phyloP scores from a whole-genome alignment of 1,139 yeast genomes.

The Taphrina wiesneri region DNA sequence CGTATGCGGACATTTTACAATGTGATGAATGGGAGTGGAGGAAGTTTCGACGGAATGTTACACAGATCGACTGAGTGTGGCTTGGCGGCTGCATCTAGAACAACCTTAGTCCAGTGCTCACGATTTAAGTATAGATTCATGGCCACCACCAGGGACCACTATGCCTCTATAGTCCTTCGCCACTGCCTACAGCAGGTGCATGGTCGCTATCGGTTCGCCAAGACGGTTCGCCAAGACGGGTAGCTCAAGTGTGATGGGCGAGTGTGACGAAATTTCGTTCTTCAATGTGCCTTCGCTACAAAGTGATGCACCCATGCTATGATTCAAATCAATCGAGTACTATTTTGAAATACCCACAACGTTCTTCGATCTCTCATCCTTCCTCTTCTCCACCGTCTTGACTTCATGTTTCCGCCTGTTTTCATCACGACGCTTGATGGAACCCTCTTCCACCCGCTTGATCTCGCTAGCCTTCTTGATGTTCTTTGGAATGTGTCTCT shows the following conservation, averaged over 20 bases:
- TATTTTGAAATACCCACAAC: conserved; percentile 26
- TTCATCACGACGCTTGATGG: conserved; percentile 75
- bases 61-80: conserved; percentile 4
- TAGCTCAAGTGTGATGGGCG: too few relatives aligned
- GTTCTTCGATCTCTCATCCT: conserved; percentile 27
- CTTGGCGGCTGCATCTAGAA: conserved; percentile 11
- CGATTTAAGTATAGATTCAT: too few relatives aligned
- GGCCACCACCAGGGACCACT: too few relatives aligned
- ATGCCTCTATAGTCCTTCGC: too few relatives aligned
- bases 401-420: conserved; percentile 75
- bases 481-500: conserved; percentile 84
- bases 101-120: too few relatives aligned
- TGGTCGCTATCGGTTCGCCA: too few relatives aligned
- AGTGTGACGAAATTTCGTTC: not conserved
- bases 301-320: not conserved
- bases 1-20: not conserved
- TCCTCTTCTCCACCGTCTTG: conserved; percentile 51
- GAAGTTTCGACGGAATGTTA: not conserved
- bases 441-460: conserved; percentile 68
- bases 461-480: conserved; percentile 87
- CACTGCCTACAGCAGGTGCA: too few relatives aligned
- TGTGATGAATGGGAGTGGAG: not conserved
- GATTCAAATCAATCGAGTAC: not conserved
- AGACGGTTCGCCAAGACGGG: too few relatives aligned
- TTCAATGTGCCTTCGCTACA: too few relatives aligned